Evolutionary conservation across 768 basidiomycete species (phyloP), one percentile per base, ranked within the genome.

Genomic region (Pisolithus microcarpus): DNA sequence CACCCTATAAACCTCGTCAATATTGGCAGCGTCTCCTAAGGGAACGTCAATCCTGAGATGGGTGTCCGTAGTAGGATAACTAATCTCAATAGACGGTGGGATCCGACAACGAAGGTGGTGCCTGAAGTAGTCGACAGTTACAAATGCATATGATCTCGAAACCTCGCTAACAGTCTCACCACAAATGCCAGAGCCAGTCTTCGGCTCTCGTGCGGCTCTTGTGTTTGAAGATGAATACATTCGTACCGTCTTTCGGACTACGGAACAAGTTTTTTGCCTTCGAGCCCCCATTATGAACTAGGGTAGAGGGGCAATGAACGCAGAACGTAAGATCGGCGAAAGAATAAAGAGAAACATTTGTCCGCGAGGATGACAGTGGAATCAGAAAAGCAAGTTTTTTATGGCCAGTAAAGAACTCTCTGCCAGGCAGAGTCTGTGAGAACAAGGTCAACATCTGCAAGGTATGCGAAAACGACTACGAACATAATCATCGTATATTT

Each of bases 141-240:
- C 31, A n/a, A n/a, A n/a, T n/a, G n/a, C n/a, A 48, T 18, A 26
- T 24, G 38, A 38, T 28, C 7, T 37, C 37, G 40, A 34, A 26
- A 40, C 19, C 19, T 26, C 15, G n/a, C 5, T 23, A 11, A 26
- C 18, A 30, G 2, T 50, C 69, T 50, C 57, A 84, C 92, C 90
- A 92, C 43, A 96, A 70, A 48, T 80, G 76, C 93, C 92, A 96
- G 42, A 82, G 74, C 94, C 94, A 97, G 65, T 96, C 92, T 37
- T 80, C 75, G 1, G 88, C 85, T 47, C 91, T 73, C 5, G 85
- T 82, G 26, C 88, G 79, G 55, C 81, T 83, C 63, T 86, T 89
- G 16, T 74, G 59, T 60, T 95, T 94, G 67, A 94, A 88, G 26
- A 95, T 75, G 64, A 93, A 95, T 24, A 95, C 78, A 55, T 91